Evolutionary conservation across 2,329 filamentous ascomycete genomes (phyloP).

Genomic region (Epichloe uncinata): DNA sequence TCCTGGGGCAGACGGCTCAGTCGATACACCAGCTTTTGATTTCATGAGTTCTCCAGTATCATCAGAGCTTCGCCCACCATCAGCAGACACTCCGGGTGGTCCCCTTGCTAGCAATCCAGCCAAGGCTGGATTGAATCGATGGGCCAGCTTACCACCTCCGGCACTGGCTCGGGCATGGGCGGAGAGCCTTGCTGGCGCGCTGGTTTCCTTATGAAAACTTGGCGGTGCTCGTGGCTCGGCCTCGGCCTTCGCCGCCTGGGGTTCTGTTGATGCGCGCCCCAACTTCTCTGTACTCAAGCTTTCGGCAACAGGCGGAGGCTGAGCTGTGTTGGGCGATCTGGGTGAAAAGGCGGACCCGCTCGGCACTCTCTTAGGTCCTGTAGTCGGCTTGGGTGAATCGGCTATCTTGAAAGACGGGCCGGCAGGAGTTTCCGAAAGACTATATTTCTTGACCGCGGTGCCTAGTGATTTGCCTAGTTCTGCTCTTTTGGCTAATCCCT

Average conservation of each 20-base stretch:
- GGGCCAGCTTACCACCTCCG: conserved; percentile 47
- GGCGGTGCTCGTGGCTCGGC: conserved; percentile 14
- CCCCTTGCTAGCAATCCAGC: conserved; percentile 73
- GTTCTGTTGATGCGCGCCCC: conserved; percentile 16
- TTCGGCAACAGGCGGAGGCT: conserved; percentile 11
- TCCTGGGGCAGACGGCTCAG: conserved; percentile 30
- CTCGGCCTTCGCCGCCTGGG: conserved; percentile 7
- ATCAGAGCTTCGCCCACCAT: conserved; percentile 18
- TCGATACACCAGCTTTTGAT: conserved; percentile 12
- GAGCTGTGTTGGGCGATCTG: conserved; percentile 12
- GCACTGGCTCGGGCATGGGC: conserved; percentile 29
- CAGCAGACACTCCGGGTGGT: conserved; percentile 34
- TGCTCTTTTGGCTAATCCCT: conserved; percentile 38
- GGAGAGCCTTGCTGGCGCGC: conserved; percentile 30
- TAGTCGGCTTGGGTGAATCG: conserved; percentile 18
- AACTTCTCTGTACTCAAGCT: conserved; percentile 10
- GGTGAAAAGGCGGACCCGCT: conserved; percentile 16
- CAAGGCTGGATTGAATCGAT: conserved; percentile 76
- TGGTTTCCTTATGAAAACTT: conserved; percentile 29
- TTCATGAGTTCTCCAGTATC: conserved; percentile 9
- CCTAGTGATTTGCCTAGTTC: conserved; percentile 29
- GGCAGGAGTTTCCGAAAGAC: conserved; percentile 9
- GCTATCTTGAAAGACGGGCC: conserved; percentile 12
- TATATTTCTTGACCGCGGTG: conserved; percentile 8
- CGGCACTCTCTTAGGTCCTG: conserved; percentile 21